These are phyloP conservation scores for Phoma sp. DNA, from an alignment of 2,329 filamentous ascomycete genomes.

Conservation along the genomic window DNA sequence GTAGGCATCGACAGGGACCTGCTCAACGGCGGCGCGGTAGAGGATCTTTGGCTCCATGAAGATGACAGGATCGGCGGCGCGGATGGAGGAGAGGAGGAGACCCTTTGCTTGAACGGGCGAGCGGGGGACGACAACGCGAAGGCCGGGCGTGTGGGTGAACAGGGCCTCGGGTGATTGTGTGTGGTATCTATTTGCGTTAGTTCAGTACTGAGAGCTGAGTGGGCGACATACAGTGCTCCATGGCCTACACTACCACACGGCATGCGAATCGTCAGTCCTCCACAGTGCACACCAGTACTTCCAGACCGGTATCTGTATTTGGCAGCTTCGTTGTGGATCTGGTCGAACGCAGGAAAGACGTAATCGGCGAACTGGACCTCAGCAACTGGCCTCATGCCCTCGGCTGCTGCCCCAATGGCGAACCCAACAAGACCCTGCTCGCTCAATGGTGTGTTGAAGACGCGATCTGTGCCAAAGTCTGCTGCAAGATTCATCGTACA, in stretches of 20 bases:
- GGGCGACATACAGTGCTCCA: constrained; percentile 69
- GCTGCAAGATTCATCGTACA: constrained; percentile 91
- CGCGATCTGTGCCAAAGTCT: constrained; percentile 84
- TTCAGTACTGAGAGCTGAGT: constrained; percentile 2
- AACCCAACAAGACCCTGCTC: constrained; percentile 97
- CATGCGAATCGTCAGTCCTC: constrained; percentile 88
- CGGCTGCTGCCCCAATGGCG: constrained; percentile 85
- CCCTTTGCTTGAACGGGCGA: constrained; percentile 91
- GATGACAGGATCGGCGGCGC: constrained; percentile 82
- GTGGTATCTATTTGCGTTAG: constrained; percentile 66
- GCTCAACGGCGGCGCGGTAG: constrained; percentile 89
- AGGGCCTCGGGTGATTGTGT: constrained; percentile 88
- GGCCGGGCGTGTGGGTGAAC: constrained; percentile 86
- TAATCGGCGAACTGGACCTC: constrained; percentile 98
- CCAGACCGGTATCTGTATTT: constrained; percentile 83
- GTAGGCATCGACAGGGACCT: constrained; percentile 83
- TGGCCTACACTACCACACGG: constrained; percentile 89
- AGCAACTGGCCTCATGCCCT: constrained; percentile 90
- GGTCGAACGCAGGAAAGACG: constrained; percentile 90
- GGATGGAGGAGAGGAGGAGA: constrained; percentile 77
- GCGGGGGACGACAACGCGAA: constrained; percentile 84
- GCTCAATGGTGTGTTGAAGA: constrained; percentile 94
- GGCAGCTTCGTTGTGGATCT: constrained; percentile 91
- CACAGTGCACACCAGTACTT: constrained; percentile 61
- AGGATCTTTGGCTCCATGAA: constrained; percentile 96